Percentiles rank a stretch among this genome's conserved stretches.
Evolutionary conservation across 805 yeast genomes (phyloP).

Genomic region (Ascoidea tarda): DNA sequence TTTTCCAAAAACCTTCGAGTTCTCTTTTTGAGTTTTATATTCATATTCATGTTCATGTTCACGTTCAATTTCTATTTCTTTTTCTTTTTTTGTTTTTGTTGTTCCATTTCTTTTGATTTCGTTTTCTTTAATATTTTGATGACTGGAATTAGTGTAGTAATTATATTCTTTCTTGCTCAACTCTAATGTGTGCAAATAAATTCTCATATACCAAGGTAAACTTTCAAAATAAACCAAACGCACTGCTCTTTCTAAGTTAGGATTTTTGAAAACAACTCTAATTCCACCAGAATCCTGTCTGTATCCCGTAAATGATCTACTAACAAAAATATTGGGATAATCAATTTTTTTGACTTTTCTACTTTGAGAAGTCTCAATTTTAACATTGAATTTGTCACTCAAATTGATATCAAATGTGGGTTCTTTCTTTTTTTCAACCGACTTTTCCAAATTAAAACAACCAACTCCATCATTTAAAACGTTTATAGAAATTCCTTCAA

Average conservation of each 20-base stretch:
- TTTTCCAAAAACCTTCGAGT: slow-evolving; percentile 6
- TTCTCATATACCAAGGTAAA: slow-evolving; percentile 85
- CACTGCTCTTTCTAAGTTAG: slow-evolving; percentile 28
- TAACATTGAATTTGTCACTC: slow-evolving; percentile 3
- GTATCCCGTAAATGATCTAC: slow-evolving; percentile 82
- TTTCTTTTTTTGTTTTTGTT: not conserved
- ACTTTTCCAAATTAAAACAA: slow-evolving; percentile 4
- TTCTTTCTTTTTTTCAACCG: slow-evolving; percentile 5
- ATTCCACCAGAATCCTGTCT: slow-evolving; percentile 88
- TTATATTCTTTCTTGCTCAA: slow-evolving; percentile 13
- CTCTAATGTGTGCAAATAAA: slow-evolving; percentile 59
- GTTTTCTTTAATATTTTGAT: slow-evolving; percentile 6
- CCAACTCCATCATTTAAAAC: not conserved
- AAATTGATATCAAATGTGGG: not conserved
- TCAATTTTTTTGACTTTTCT: not conserved
- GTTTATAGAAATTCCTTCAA: not conserved
- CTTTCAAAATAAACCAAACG: slow-evolving; percentile 59
- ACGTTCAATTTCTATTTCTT: too few species aligned
- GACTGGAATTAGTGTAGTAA: not conserved
- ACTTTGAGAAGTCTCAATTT: slow-evolving; percentile 1
- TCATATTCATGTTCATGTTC: not conserved
- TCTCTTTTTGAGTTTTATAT: slow-evolving; percentile 5
- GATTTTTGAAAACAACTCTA: slow-evolving; percentile 65
- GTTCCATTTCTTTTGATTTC: slow-evolving; percentile 10
- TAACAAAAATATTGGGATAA: slow-evolving; percentile 33